These are phyloP conservation scores for Yamadazyma buinensis DNA, from an alignment of 1,139 yeast species.

Conservation along the genomic window DNA sequence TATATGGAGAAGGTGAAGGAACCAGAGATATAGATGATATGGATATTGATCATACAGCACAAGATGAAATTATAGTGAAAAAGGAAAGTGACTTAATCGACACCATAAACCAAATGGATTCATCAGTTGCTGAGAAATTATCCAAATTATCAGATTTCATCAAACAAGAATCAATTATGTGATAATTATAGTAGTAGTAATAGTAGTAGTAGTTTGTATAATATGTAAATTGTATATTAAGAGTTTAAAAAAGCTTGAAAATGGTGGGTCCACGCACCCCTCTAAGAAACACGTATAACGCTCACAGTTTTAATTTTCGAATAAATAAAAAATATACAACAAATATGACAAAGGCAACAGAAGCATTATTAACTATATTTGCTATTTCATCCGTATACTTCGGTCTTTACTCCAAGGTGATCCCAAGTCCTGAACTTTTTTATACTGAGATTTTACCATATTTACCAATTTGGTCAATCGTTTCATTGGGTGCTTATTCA, in stretches of 20 bases:
- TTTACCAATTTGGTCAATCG: constrained; percentile 71
- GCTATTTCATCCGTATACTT: constrained; percentile 51
- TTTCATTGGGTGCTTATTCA: constrained; percentile 70
- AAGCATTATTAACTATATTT: constrained; percentile 48
- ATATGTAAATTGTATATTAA: too few species aligned
- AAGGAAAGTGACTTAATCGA: constrained; percentile 17
- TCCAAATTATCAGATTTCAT: constrained; percentile 41
- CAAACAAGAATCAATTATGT: constrained; percentile 36
- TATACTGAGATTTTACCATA: constrained; percentile 57
- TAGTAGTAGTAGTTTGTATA: too few species aligned
- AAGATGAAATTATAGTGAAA: constrained; percentile 9
- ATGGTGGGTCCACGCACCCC: too few species aligned
- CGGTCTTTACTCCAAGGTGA: constrained; percentile 48
- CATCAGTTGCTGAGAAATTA: constrained; percentile 36
- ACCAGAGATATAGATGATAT: not conserved
- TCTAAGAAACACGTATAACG: constrained; percentile 1
- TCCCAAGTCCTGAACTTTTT: constrained; percentile 52
- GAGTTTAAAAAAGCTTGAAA: too few species aligned
- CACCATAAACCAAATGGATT: constrained; percentile 32
- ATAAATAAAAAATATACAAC: not conserved
- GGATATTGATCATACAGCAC: constrained; percentile 1
- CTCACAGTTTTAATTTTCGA: not conserved
- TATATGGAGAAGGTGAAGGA: constrained; percentile 17
- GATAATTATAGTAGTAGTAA: too few species aligned
- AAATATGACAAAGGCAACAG: constrained; percentile 78